phyloP scores from a whole-genome alignment of 352 stramenopile genomes.

The Globisporangium nodosum region DNA sequence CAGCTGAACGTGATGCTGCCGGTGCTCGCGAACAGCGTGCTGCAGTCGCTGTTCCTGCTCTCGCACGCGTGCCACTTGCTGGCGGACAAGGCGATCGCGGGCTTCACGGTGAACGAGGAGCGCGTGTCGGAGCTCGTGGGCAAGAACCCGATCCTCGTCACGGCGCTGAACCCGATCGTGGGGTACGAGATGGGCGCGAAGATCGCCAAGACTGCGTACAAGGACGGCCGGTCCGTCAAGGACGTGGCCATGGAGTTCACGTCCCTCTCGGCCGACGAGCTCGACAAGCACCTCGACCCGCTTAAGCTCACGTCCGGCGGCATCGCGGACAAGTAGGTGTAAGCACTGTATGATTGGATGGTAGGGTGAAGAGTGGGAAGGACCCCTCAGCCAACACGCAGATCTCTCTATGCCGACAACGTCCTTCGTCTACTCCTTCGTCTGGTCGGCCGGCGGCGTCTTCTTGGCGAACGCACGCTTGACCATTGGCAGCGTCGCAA shows the following conservation, averaged over 20 bases:
- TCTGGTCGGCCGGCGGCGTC: conserved; percentile 9
- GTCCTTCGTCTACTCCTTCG: too few species aligned
- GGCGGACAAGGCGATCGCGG: conserved; percentile 36
- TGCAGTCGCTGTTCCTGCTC: conserved; percentile 41
- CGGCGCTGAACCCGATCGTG: conserved; percentile 48
- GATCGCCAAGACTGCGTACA: conserved; percentile 58
- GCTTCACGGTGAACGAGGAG: conserved; percentile 37
- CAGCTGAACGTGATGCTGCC: conserved; percentile 63
- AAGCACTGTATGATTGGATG: too few species aligned
- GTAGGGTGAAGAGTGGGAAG: background rate
- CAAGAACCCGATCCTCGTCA: conserved; percentile 55
- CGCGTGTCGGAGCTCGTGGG: conserved; percentile 41
- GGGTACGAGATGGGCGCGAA: conserved; percentile 51
- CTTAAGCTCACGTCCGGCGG: conserved; percentile 37
- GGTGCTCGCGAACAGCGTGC: conserved; percentile 41
- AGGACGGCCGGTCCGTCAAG: conserved; percentile 43
- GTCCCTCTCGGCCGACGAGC: conserved; percentile 34
- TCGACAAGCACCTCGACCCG: conserved; percentile 50
- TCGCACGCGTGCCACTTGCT: conserved; percentile 32
- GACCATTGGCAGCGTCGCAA: conserved; percentile 75
- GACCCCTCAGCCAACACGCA: background rate
- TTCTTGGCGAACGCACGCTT: conserved; percentile 63
- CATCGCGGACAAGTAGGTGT: conserved; percentile 28
- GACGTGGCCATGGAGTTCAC: conserved; percentile 41
- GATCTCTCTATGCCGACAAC: background rate